Evolutionary conservation across 768 basidiomycete species (phyloP), one percentile per base, ranked within the genome.

Genomic region (Artomyces pyxidatus): DNA sequence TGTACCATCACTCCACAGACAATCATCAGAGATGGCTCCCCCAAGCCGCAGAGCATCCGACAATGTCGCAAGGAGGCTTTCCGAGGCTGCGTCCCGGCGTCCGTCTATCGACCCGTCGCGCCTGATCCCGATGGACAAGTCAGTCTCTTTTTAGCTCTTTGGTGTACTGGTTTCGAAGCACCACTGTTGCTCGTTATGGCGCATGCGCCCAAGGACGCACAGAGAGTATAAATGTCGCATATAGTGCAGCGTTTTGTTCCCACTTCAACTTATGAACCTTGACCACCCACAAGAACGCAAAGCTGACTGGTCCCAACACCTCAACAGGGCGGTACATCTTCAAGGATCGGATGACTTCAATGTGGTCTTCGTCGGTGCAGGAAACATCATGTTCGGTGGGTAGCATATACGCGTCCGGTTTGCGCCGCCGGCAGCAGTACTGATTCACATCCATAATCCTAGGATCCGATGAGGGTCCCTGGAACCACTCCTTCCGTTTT

Each of bases 331-430:
- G 63, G 68, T 48, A 67, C 68, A 56, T 73, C 77, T 81, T 47
- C 72, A 71, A 47, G 83, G 81, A 14, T 67, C 78, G 42, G 79
- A 85, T 56, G 74, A 84, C 61, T 96, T 96, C 76, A 95, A 96
- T 65, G 83, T 98, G 47, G 81, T 95, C 64, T 93, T 95, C 67
- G 74, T 98, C 58, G 94, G 94, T 44, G 94, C 94, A 23, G 94
- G 93, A 14, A 95, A 96, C 70, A 94, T 97, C 71, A 96, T 96
- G 92, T 98, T 98, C 63, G 94, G 93, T 81, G 46, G 48, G 69
- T 50, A n/a, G 29, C 29, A 26, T n/a, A 38, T 41, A 37, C 52
- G 43, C 37, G 29, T 42, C 39, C 46, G 25, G 5, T 25, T 29
- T 51, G 35, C 29, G 28, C 32, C 25, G 37, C 23, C 19, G 10